These are phyloP conservation scores for Rhynchosporium graminicola DNA, from an alignment of 2,329 filamentous ascomycete species.

Conservation along the genomic window DNA sequence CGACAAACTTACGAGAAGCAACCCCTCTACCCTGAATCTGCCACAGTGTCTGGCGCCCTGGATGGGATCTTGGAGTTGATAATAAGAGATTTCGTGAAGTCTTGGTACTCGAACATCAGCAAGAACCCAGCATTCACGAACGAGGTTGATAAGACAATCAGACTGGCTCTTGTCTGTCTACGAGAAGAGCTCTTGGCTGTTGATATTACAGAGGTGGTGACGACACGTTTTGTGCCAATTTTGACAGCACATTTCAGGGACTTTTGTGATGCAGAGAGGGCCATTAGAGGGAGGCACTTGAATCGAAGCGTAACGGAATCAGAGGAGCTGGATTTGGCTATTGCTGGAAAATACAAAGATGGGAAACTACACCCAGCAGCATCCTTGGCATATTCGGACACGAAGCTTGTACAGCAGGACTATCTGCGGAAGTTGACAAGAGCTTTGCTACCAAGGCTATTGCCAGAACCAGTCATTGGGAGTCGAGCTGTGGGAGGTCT, in stretches of 20 bases:
- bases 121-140: conserved; percentile 77
- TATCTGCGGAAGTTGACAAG: conserved; percentile 77
- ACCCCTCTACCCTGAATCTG: conserved; percentile 74
- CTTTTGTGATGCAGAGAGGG: conserved; percentile 86
- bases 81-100: conserved; percentile 78
- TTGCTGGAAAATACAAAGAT: conserved; percentile 90
- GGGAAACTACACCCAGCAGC: conserved; percentile 87
- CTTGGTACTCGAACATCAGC: conserved; percentile 90
- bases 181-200: conserved; percentile 71
- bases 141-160: conserved; percentile 80
- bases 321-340: conserved; percentile 91
- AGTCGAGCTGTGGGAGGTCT: conserved; percentile 81
- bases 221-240: conserved; percentile 82
- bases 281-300: conserved; percentile 82
- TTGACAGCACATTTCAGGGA: conserved; percentile 86
- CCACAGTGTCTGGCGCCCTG: conserved; percentile 75
- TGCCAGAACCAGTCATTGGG: conserved; percentile 72
- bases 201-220: conserved; percentile 81
- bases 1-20: conserved; percentile 67
- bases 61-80: conserved; percentile 78
- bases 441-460: conserved; percentile 70
- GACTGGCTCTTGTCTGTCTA: conserved; percentile 69
- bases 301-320: conserved; percentile 92
- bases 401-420: conserved; percentile 82
- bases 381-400: conserved; percentile 79